Conservation (phyloP, 805 yeast species). For the Ogataea neopini region DNA sequence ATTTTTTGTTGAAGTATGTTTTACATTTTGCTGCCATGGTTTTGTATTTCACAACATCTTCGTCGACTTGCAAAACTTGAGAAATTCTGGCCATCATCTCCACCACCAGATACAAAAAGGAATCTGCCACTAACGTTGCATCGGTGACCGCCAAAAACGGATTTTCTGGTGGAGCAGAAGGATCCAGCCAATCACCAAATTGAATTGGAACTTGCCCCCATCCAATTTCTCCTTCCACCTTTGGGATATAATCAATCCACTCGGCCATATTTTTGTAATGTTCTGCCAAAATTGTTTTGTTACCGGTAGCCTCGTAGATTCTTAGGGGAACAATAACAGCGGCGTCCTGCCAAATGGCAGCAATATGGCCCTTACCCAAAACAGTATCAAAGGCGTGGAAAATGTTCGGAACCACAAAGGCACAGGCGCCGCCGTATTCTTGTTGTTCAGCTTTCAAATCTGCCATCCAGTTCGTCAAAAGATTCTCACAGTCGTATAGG, state of each 20-base stretch:
- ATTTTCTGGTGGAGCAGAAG: conserved; percentile 30
- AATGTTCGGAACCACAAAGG: conserved; percentile 26
- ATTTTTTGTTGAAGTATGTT: conserved; percentile 20
- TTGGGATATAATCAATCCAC: conserved; percentile 22
- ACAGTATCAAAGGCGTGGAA: conserved; percentile 15
- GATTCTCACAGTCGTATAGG: conserved; percentile 22
- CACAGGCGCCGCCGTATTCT: conserved; percentile 18
- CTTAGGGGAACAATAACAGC: conserved; percentile 25
- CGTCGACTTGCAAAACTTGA: conserved; percentile 9
- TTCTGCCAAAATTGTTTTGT: conserved; percentile 9
- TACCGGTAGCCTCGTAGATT: conserved; percentile 15
- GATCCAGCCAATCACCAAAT: conserved; percentile 35
- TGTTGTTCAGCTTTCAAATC: conserved; percentile 26
- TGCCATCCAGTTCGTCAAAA: conserved; percentile 24
- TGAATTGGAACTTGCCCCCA: conserved; percentile 20
- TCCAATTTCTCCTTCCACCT: conserved; percentile 14
- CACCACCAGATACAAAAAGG: conserved; percentile 22
- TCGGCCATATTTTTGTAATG: conserved; percentile 17
- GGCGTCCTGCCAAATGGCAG: conserved; percentile 29
- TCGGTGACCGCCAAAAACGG: conserved; percentile 27
- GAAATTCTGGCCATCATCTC: conserved; percentile 15
- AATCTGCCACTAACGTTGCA: conserved; percentile 27
- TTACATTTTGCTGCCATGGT: conserved; percentile 14
- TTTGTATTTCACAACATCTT: conserved; percentile 14
- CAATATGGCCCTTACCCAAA: conserved; percentile 15